Evolutionary conservation across 371 early-diverging fungal genomes (phyloP), one percentile per base, ranked within the genome.

Genomic region (Syncephalastrum racemosum): DNA sequence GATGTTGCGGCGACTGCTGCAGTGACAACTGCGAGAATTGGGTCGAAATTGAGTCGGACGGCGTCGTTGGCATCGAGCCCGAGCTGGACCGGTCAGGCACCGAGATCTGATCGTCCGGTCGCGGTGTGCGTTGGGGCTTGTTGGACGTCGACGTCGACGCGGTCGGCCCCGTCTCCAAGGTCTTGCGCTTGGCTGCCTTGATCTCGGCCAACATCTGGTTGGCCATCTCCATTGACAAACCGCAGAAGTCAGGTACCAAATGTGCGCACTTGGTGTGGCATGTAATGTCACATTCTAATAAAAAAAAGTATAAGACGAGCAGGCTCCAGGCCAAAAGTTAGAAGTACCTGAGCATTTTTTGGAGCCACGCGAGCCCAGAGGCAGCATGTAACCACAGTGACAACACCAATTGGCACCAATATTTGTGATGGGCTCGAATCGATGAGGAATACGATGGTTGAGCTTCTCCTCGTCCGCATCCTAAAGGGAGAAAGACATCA

Each of bases 381-480:
- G 86, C 25, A 99, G 88, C 86, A 95, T 90, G 53, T 89, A 88
- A 45, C 99, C 99, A 82, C 99, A 99, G 77, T 99, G 99, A 65
- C 89, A 89, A 75, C 99, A 99, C 95, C 97, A 99, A 61, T 86
- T 86, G 43, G 93, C 89, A 39, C 87, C 88, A 50, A 91, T 79
- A 57, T 85, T 89, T 23, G 89, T 88, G 22, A 86, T 73, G 23
- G 78, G 82, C 61, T 93, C 90, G 63, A 94, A 95, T n/a, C 93
- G 88, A 81, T 99, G 99, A 19, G 95, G 95, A 61, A 98, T 96
- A 50, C 89, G 83, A 73, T 98, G 97, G 46, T 89, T 88, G 24
- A 91, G 77, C 31, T 85, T 81, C 16, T 90, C 89, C 55, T 82
- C 84, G 47, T 87, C 85, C 8, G 80, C 66, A 53, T 83, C 83